A percentile compares a stretch with the other conserved stretches of the same genome.
Conservation (phyloP, 1,284 basidiomycete genomes). For the Ustilago shanxiensis region DNA sequence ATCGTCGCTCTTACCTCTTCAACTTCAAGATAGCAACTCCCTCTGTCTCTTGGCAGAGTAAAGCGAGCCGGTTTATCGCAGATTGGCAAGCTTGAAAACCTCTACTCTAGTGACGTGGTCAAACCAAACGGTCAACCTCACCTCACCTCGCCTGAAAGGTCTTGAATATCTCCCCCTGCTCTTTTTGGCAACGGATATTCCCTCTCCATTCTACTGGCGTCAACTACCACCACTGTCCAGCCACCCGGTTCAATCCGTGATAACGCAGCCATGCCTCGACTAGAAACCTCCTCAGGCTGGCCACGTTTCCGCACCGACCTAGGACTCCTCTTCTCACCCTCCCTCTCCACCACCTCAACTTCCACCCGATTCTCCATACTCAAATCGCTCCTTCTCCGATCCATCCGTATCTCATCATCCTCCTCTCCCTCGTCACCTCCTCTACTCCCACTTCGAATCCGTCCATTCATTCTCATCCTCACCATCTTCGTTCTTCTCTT, state of each 20-base stretch:
- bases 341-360: slow-evolving; percentile 17
- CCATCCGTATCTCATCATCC: slow-evolving; percentile 31
- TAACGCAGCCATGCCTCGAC: slow-evolving; percentile 37
- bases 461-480: slow-evolving; percentile 58
- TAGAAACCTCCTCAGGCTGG: slow-evolving; percentile 48
- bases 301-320: slow-evolving; percentile 27
- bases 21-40: not conserved
- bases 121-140: no score
- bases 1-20: not conserved
- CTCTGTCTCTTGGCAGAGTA: not conserved
- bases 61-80: no score
- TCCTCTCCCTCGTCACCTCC: slow-evolving; percentile 9
- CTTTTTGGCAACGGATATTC: no score
- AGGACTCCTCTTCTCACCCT: slow-evolving; percentile 16
- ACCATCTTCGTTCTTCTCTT: slow-evolving; percentile 55
- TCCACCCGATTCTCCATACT: slow-evolving; percentile 25
- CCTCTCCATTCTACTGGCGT: no score
- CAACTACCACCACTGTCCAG: no score
- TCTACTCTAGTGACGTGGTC: no score
- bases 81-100: no score
- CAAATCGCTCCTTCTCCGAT: slow-evolving; percentile 44
- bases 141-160: no score
- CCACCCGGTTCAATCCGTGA: not conserved
- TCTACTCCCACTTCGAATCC: slow-evolving; percentile 55
- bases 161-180: no score